Evolutionary conservation across 1,284 basidiomycete genomes (phyloP), one percentile per base, ranked within the genome.

Genomic region (Grifola frondosa): DNA sequence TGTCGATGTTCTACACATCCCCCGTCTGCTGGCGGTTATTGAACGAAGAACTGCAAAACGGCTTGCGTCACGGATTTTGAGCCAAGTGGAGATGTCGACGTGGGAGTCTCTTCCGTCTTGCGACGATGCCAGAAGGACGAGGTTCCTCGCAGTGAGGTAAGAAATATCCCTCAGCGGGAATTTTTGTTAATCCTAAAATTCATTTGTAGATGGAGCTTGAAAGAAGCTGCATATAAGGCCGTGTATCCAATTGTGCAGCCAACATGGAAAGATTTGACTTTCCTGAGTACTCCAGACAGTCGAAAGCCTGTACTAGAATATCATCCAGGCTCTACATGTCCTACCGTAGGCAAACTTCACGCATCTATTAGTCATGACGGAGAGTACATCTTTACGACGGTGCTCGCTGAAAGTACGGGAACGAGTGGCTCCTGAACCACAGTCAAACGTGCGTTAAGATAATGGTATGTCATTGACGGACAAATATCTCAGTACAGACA

Each of bases 141-240:
- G 67, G 19, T 88, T 80, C 56, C 65, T 89, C 23, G 80, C 79
- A 29, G 86, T 88, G 28, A 73, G 87, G 87, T 88, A 61, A 23
- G 74, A n/a, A n/a, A n/a, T 55, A n/a, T 12, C 30, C 15, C 24
- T 37, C 42, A 25, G 10, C 13, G 21, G 16, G 9, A 15, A 26
- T 17, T 38, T 16, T 20, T 2, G 8, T 12, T 21, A 21, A 7
- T 26, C 17, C 31, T 20, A n/a, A 26, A 5, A 9, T 38, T 49
- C 19, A 35, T 47, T 23, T 36, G 16, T 43, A 92, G 89, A 24
- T 93, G 88, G 88, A 77, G 83, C 33, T 73, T 88, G 25, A 97
- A 97, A 60, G 93, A 96, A 68, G 90, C 93, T 0, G 82, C 87
- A 0, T 95, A 93, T 71, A 96, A 97, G 63, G 90, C 93, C 0